Evolutionary conservation across 352 stramenopile genomes (phyloP), one percentile per base, ranked within the genome.

Genomic region (Pythium folliculosum): DNA sequence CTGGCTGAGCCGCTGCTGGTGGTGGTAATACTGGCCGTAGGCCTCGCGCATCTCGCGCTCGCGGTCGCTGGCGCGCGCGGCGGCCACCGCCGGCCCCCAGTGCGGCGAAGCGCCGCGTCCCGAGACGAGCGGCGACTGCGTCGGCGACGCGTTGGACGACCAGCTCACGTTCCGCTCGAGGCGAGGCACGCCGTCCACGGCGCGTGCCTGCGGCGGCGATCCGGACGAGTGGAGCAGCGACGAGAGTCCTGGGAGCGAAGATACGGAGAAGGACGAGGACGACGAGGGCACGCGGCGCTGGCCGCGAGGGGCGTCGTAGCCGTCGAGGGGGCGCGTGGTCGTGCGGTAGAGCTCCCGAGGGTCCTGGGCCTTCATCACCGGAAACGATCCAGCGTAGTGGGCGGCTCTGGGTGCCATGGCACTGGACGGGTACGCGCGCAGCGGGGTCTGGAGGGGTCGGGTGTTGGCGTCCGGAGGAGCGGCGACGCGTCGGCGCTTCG

Each of bases 321-420:
- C 17, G 13, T 60, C 55, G 22, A 21, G 32, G 3, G 43, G 5
- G 22, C 9, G 10, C 21, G 23, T 40, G 13, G 45, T 27, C 9
- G 27, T 16, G 6, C 27, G 56, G 27, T 60, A 60, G 7, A n/a
- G 3, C n/a, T 63, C 38, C 3, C 19, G 56, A 6, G 14, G 5
- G 16, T 35, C 21, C 10, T 16, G 23, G 37, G 38, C 8, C 50
- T 67, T 67, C 14, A 59, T 21, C 16, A 5, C 49, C 27, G 60
- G 60, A 66, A 60, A 54, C 7, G 22, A 66, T 66, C 60, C 60
- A 52, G 60, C 50, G 13, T 47, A 60, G 8, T 35, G 48, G 50
- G 35, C n/a, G 16, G 1, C 60, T 53, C 50, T 49, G 48, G 48
- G 51, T 43, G 44, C 3, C 4, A 54, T 32, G 22, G 56, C 40